A percentile compares a stretch with the other conserved stretches of the same genome.
These are phyloP conservation scores for Platanus orientalis DNA, from an alignment of 164 flowering plant species.

Conservation along the genomic window DNA sequence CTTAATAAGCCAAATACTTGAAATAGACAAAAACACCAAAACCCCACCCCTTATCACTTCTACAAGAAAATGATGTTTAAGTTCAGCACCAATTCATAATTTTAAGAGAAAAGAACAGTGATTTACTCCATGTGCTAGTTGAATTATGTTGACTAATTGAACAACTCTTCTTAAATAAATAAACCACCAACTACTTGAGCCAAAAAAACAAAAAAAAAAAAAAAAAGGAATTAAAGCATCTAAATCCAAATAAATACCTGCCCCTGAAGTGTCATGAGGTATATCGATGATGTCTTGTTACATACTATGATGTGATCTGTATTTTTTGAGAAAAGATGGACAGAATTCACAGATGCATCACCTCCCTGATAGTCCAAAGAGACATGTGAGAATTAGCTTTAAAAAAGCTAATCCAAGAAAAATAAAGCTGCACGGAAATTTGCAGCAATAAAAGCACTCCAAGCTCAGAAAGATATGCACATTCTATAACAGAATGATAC, in stretches of 20 bases:
- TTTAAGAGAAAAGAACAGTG: too few species aligned
- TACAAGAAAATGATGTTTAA: too few species aligned
- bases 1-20: too few species aligned
- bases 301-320: conserved; percentile 88
- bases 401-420: background rate
- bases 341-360: conserved; percentile 95
- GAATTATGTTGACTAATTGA: too few species aligned
- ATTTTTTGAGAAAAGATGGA: conserved; percentile 89
- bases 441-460: background rate
- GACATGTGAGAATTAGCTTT: background rate
- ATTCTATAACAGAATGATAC: conserved; percentile 29
- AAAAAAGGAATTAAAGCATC: too few species aligned
- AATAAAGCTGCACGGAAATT: background rate
- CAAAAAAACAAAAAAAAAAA: too few species aligned
- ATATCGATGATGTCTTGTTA: conserved; percentile 91
- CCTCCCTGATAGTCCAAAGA: conserved; percentile 62
- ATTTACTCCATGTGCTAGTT: too few species aligned
- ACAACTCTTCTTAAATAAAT: too few species aligned
- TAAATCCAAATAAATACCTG: conserved; percentile 79
- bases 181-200: too few species aligned
- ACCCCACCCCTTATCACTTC: too few species aligned
- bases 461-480: conserved; percentile 4
- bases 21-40: too few species aligned
- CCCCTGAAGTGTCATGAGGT: conserved; percentile 97
- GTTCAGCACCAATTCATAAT: too few species aligned